Conservation (phyloP, 2,329 filamentous ascomycete species). For the Parasarocladium wereldwijsianum region DNA sequence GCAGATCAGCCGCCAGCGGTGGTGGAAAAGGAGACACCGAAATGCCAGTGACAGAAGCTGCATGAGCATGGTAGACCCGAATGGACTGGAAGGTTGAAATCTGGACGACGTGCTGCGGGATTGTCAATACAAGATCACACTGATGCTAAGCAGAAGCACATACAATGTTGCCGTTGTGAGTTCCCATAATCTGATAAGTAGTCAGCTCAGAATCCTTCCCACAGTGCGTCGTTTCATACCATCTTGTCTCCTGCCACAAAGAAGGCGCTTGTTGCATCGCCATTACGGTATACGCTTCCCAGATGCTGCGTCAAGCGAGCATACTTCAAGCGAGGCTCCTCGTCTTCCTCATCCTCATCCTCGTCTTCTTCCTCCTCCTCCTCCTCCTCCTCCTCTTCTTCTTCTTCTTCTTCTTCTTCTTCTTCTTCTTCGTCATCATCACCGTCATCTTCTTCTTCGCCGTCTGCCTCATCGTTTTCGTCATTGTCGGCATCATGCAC, state of each 20-base stretch:
- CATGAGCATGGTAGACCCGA: constrained; percentile 82
- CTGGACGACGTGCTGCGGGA: constrained; percentile 62
- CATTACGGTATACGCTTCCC: constrained; percentile 74
- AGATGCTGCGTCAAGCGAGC: constrained; percentile 71
- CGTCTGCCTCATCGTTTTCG: constrained; percentile 8
- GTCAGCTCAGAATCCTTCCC: constrained; percentile 13
- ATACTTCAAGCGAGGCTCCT: constrained; percentile 91
- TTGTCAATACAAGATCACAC: constrained; percentile 13
- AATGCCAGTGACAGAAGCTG: constrained; percentile 76
- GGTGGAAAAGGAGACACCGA: constrained; percentile 78
- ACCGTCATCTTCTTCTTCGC: constrained; percentile 9
- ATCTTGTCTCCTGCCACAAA: constrained; percentile 91
- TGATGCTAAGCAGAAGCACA: constrained; percentile 18
- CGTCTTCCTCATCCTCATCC: constrained; percentile 72
- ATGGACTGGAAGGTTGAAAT: constrained; percentile 69
- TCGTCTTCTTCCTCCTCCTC: constrained; percentile 50
- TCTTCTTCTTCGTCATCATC: constrained; percentile 13
- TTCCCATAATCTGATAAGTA: constrained; percentile 61
- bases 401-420: constrained; percentile 24
- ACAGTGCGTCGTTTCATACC: constrained; percentile 34
- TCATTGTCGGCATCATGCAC: constrained; percentile 9
- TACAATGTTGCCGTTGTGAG: constrained; percentile 93
- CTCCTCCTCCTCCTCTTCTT: constrained; percentile 28
- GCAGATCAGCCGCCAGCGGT: constrained; percentile 29
- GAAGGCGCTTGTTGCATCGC: constrained; percentile 86